Base-by-base conservation (phyloP, 768 basidiomycete genomes). In the Calvatia gigantea region DNA sequence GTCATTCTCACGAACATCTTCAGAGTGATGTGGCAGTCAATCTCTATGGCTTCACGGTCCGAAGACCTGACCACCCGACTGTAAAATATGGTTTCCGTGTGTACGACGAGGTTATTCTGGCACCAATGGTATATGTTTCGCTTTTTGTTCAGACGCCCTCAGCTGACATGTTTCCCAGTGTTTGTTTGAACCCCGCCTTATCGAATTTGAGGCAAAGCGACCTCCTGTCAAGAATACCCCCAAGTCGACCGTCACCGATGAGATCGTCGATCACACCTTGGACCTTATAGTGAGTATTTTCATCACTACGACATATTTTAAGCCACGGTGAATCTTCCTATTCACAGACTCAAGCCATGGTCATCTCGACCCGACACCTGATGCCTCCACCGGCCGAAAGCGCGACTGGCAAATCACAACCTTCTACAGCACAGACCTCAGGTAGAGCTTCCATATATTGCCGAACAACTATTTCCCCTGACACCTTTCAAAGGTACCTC, bases 51-150 rank as follows among this genome's bases (percentile, higher is more conserved):
- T 94, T 98, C 62, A 81, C 87, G 19, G 89, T 96, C 12, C 80
- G 95, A 33, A 74, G 81, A 50, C 88, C 94, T 4, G 85, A 83
- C 33, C 79, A 82, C 51, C 73, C 85, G 12, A 87, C 94, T 0
- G 82, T 89, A 67, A 97, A 97, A 66, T 98, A 94, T 67, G 87
- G 85, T 25, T 73, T 97, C 41, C 85, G 94, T 25, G 88, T 91
- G 2, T 98, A 97, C 65, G 96, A 98, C 66, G 97, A 99, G 70
- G 87, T 91, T 49, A 95, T 97, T 57, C 75, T 98, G 29, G 94
- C 95, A 0, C 92, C 96, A 2, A 91, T 96, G 86, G 97, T 94
- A 63, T 60, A 79, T 71, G 12, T 27, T 33, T 29, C 19, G 14
- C 42, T 9, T 41, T 44, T 19, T 53, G 11, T 23, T 48, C 31